Evolutionary conservation across 495 filamentous ascomycete genomes (phyloP).

Genomic region (Zalerion maritima): DNA sequence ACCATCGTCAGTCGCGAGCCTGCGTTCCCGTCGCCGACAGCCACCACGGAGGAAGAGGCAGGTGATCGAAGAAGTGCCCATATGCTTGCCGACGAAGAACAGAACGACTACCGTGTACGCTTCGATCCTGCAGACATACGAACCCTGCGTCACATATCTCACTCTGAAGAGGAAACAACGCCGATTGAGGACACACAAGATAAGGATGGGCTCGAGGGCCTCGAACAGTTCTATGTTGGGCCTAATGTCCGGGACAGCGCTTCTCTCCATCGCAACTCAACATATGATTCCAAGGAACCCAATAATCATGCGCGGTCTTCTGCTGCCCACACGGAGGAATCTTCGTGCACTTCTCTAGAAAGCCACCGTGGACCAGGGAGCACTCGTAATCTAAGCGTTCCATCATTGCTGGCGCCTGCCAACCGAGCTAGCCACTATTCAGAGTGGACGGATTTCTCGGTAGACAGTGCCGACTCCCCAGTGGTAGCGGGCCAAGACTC

Average conservation of each 20-base stretch:
- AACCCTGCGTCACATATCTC: neutral
- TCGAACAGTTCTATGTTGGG: slow-evolving; percentile 22
- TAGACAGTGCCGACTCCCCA: slow-evolving; percentile 31
- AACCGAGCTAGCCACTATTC: slow-evolving; percentile 37
- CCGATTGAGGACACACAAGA: too few relatives aligned
- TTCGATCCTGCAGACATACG: slow-evolving; percentile 11
- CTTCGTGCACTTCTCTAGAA: slow-evolving; percentile 9
- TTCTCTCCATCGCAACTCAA: slow-evolving; percentile 19
- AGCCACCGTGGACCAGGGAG: slow-evolving; percentile 6
- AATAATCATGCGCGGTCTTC: slow-evolving; percentile 1
- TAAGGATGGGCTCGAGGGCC: too few relatives aligned
- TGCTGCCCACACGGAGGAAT: slow-evolving; percentile 5
- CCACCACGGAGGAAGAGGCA: too few relatives aligned
- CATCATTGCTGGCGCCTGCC: slow-evolving; percentile 25
- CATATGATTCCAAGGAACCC: slow-evolving; percentile 18
- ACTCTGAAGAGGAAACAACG: too few relatives aligned
- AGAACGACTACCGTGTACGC: slow-evolving; percentile 18
- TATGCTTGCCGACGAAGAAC: too few relatives aligned
- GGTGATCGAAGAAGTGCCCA: too few relatives aligned
- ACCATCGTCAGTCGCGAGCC: slow-evolving; percentile 27
- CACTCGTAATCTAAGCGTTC: slow-evolving; percentile 20
- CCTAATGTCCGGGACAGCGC: slow-evolving; percentile 17
- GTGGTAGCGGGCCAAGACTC: too few relatives aligned
- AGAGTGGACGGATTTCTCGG: slow-evolving; percentile 41
- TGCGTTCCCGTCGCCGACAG: slow-evolving; percentile 22